Evolutionary conservation across 2,329 filamentous ascomycete genomes (phyloP).

Genomic region (Lachnellula subtilissima): DNA sequence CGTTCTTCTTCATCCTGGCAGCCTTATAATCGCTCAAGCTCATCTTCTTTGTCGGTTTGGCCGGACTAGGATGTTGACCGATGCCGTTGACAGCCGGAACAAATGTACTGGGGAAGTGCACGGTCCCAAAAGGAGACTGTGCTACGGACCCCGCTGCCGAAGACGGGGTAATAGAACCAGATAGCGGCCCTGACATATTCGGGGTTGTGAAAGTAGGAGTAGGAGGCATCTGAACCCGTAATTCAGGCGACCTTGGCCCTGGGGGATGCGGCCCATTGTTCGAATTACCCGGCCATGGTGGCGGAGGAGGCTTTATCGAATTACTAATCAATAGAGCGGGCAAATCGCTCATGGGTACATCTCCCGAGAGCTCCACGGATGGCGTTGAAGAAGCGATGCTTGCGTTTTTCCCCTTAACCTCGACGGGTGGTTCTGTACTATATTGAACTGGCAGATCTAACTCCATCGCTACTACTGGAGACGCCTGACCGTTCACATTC

Average conservation of each 20-base stretch:
- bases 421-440: conserved; percentile 20
- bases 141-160: conserved; percentile 40
- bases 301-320: conserved; percentile 29
- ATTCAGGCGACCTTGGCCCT: conserved; percentile 20
- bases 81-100: conserved; percentile 40
- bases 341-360: conserved; percentile 27
- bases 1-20: conserved; percentile 36
- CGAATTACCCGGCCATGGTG: conserved; percentile 24
- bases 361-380: conserved; percentile 21
- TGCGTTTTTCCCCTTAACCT: conserved; percentile 18
- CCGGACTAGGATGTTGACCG: conserved; percentile 49
- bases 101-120: conserved; percentile 41
- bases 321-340: conserved; percentile 16
- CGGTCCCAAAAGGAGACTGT: conserved; percentile 48
- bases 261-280: conserved; percentile 1
- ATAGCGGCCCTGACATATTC: conserved; percentile 29
- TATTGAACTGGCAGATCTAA: conserved; percentile 14
- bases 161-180: conserved; percentile 40
- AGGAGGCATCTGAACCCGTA: conserved; percentile 51
- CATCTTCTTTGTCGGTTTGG: conserved; percentile 57
- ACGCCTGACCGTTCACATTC: conserved; percentile 8
- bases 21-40: conserved; percentile 63
- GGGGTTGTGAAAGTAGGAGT: conserved; percentile 44
- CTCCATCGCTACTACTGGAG: conserved; percentile 23
- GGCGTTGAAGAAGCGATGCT: conserved; percentile 26